phyloP scores from a whole-genome alignment of 1,284 basidiomycete genomes.

The Cutaneotrichosporon cyanovorans region DNA sequence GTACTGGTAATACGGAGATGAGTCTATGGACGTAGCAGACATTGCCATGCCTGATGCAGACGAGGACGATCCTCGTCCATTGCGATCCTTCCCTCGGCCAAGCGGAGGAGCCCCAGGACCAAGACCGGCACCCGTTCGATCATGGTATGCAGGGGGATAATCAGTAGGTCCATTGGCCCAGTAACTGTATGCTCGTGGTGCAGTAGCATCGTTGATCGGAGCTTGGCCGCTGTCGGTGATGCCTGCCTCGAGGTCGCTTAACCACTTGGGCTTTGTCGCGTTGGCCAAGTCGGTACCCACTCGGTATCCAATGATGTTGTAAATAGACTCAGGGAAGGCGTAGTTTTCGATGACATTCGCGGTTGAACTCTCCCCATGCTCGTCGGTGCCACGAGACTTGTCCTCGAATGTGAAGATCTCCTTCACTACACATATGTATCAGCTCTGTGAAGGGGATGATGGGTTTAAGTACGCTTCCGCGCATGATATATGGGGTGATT shows the following conservation, averaged over 20 bases:
- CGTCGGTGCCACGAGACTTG: constrained; percentile 16
- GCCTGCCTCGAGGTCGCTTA: constrained; percentile 9
- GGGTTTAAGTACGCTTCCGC: no score
- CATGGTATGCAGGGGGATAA: constrained; percentile 7
- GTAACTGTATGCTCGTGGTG: constrained; percentile 7
- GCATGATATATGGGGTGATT: no score
- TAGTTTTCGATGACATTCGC: constrained; percentile 21
- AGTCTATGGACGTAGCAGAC: neutral
- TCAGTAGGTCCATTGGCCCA: constrained; percentile 9
- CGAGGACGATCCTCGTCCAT: neutral
- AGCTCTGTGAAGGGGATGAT: constrained; percentile 2
- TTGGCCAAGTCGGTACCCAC: constrained; percentile 16
- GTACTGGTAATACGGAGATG: constrained; percentile 8
- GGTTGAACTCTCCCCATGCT: constrained; percentile 13
- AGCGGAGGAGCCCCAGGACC: no score
- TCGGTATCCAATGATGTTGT: constrained; percentile 12
- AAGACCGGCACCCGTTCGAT: neutral
- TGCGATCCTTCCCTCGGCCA: constrained; percentile 3
- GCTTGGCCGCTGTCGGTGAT: constrained; percentile 5
- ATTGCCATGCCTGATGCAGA: neutral
- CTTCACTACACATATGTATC: constrained; percentile 19
- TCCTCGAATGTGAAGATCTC: constrained; percentile 23
- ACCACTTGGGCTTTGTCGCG: constrained; percentile 14
- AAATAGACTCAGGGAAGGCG: constrained; percentile 15
- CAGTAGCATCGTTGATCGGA: constrained; percentile 1